Evolutionary conservation across 2,329 filamentous ascomycete species (phyloP).

Genomic region (Fragosphaeria purpurea): DNA sequence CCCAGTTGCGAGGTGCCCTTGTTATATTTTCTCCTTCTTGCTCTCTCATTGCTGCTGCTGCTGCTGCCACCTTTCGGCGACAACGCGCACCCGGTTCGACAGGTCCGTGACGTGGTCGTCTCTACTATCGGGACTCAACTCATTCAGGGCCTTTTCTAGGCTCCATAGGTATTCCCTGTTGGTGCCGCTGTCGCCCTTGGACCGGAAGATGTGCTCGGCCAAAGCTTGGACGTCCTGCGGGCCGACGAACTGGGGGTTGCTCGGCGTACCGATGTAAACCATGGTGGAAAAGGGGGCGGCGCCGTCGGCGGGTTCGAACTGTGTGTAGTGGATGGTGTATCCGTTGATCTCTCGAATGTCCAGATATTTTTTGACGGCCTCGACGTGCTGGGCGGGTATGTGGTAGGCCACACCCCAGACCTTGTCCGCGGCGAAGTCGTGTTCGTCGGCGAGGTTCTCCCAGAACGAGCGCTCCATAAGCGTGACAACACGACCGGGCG

Average conservation of each 20-base stretch:
- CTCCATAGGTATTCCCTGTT: conserved; percentile 84
- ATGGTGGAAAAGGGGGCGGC: conserved; percentile 42
- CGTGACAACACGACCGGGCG: conserved; percentile 85
- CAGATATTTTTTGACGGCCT: conserved; percentile 76
- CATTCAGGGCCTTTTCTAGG: conserved; percentile 64
- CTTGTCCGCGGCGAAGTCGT: conserved; percentile 48
- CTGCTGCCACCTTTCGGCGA: conserved; percentile 26
- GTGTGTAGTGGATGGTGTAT: conserved; percentile 85
- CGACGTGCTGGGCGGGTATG: conserved; percentile 60
- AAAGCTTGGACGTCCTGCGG: conserved; percentile 69
- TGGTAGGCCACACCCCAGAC: conserved; percentile 95
- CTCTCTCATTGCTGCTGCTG: not conserved
- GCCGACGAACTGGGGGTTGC: conserved; percentile 85
- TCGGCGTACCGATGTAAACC: conserved; percentile 89
- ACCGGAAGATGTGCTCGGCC: conserved; percentile 69
- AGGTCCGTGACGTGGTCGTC: conserved; percentile 82
- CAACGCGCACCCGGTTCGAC: conserved; percentile 56
- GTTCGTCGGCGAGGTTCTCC: conserved; percentile 62
- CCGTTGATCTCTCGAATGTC: conserved; percentile 97
- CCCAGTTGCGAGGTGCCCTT: not conserved
- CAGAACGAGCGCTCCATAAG: conserved; percentile 79
- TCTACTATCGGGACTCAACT: conserved; percentile 63
- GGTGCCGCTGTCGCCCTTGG: conserved; percentile 72
- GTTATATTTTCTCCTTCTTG: not conserved
- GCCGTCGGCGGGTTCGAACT: conserved; percentile 57